Percentiles rank a stretch among this genome's conserved stretches.
These are phyloP conservation scores for Tetrahymena thermophila DNA, from an alignment of 73 alveolate species.

Conservation along the genomic window DNA sequence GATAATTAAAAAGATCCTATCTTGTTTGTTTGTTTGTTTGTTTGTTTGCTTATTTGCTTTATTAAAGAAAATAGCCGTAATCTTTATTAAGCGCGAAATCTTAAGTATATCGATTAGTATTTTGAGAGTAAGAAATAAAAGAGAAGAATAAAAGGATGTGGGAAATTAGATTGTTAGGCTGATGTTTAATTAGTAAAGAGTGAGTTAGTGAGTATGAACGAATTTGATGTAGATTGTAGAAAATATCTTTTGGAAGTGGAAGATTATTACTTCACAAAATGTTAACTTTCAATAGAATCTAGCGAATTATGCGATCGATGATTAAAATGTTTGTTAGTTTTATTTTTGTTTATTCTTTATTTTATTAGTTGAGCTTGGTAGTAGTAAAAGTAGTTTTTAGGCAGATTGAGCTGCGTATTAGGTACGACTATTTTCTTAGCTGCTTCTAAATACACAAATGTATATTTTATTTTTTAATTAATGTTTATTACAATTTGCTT, in stretches of 20 bases:
- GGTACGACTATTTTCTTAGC: constrained; percentile 1
- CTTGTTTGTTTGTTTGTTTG: neutral
- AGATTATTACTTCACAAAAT: neutral
- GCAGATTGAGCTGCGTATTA: constrained; percentile 1
- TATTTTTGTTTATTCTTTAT: neutral
- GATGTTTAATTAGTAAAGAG: neutral
- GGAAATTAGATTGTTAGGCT: neutral
- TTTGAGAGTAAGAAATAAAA: neutral
- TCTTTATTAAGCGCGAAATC: neutral
- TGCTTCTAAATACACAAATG: constrained; percentile 1
- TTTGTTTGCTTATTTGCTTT: neutral
- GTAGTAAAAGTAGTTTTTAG: neutral
- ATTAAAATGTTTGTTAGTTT: neutral
- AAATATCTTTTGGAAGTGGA: neutral
- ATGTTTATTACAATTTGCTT: neutral
- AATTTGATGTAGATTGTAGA: neutral
- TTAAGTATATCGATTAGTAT: neutral
- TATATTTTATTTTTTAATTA: neutral
- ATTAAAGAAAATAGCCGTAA: neutral
- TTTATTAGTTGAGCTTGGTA: neutral
- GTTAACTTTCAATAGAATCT: neutral
- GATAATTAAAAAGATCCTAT: neutral
- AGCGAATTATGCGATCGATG: neutral
- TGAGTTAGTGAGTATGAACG: neutral
- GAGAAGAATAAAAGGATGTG: neutral